Evolutionary conservation across 2,329 filamentous ascomycete genomes (phyloP).

Genomic region (Trichoderma atroviride): DNA sequence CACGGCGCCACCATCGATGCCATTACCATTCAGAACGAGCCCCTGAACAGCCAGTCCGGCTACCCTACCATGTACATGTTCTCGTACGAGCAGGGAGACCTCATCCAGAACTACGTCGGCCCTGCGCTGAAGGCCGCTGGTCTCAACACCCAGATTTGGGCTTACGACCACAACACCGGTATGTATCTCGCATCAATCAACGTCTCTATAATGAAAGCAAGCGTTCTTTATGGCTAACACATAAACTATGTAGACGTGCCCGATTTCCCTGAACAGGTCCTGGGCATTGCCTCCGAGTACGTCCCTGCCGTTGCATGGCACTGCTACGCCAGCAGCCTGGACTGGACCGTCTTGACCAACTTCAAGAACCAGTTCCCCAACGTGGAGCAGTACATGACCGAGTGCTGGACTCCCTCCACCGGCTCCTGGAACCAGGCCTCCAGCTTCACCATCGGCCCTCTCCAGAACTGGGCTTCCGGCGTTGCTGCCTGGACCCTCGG

Average conservation of each 20-base stretch:
- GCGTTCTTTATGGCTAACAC: background rate
- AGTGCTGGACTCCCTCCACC: conserved; percentile 46
- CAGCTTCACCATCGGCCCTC: conserved; percentile 53
- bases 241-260: conserved; percentile 33
- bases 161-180: conserved; percentile 39
- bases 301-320: conserved; percentile 45
- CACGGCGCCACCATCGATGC: conserved; percentile 25
- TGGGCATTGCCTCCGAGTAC: conserved; percentile 38
- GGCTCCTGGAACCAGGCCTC: conserved; percentile 42
- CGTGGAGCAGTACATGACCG: conserved; percentile 52
- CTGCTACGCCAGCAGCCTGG: conserved; percentile 41
- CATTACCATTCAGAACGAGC: conserved; percentile 29
- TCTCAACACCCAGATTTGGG: conserved; percentile 26
- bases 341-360: conserved; percentile 43
- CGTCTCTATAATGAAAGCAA: background rate
- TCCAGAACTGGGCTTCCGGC: conserved; percentile 50
- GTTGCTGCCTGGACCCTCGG: conserved; percentile 49
- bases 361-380: conserved; percentile 44
- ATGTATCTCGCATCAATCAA: conserved; percentile 7
- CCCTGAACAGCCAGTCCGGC: conserved; percentile 28
- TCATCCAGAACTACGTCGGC: conserved; percentile 28
- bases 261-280: conserved; percentile 42
- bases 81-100: conserved; percentile 25
- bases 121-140: conserved; percentile 26
- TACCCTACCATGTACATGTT: conserved; percentile 29